Base-by-base conservation (phyloP, 176 grass and related monocot genomes). In the Hordeum vulgare region DNA sequence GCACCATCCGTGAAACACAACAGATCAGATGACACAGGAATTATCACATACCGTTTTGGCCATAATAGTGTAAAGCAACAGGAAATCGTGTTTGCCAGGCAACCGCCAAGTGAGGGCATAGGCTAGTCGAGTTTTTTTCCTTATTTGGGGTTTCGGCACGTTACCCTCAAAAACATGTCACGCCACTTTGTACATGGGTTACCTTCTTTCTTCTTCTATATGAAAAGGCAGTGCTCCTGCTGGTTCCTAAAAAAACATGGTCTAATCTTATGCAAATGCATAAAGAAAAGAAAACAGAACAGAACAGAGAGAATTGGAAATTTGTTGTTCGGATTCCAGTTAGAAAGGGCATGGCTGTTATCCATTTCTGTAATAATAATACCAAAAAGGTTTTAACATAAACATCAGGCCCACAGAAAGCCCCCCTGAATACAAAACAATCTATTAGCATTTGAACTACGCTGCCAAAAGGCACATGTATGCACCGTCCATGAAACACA, bases 331-430 rank as follows among this genome's bases (percentile, higher is more conserved):
- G 26, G 65, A 74, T 86, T 37, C 45, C 57, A 79, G 13, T 23
- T 83, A 74, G 25, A 83, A 83, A 58, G 66, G 61, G 59, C 13
- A 79, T 67, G 23, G 13, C 56, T 72, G 23, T 15, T 74, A 66
- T 65, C 62, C 57, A 74, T 59, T 73, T 77, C 8, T 81, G 15
- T 51, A 51, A 51, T 45, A 51, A 51, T 45, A 53, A 26, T 49
- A 41, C 24, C 29, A 35, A 41, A 76, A 64, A 42, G 44, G 15
- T 59, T n/a, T 45, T 57, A 10, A 45, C 27, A 60, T 21, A 65
- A 78, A 18, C 56, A 66, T 36, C 21, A 15, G 14, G n/a, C 26
- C 42, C 36, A 72, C 20, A 64, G 3, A 17, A 71, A 54, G 71
- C 56, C 10, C 25, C 42, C 4, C 26, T 29, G 20, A 53, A 81